Conservation (phyloP, 441 rosid species). For the Metrosideros polymorpha region DNA sequence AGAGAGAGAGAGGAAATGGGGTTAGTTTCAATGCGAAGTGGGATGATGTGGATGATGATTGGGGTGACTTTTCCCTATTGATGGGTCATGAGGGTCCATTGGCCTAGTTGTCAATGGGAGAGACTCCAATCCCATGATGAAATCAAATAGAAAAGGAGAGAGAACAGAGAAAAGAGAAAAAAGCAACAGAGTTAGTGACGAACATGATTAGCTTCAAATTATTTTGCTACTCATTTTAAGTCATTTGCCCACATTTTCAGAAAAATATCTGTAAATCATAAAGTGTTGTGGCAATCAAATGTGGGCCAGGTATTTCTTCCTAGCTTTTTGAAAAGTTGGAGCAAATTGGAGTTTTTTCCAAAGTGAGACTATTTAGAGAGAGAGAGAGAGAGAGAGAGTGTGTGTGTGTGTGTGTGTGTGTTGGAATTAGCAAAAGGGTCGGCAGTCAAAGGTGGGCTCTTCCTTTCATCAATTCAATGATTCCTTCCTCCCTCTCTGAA, state of each 20-base stretch:
- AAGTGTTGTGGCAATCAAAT: slow-evolving; percentile 4
- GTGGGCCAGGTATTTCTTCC: slow-evolving; percentile 11
- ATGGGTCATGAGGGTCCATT: neutral
- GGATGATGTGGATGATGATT: neutral
- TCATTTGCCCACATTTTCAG: slow-evolving; percentile 14
- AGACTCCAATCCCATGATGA: slow-evolving; percentile 21
- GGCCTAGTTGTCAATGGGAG: neutral
- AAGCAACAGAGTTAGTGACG: slow-evolving; percentile 13
- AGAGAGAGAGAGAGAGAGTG: neutral
- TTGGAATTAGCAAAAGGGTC: slow-evolving; percentile 38
- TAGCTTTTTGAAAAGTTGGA: slow-evolving; percentile 30
- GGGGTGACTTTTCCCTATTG: neutral
- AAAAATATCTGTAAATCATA: neutral
- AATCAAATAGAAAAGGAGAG: neutral
- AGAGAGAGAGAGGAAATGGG: neutral
- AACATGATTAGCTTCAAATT: slow-evolving; percentile 30
- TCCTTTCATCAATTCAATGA: slow-evolving; percentile 9
- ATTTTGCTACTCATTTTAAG: neutral
- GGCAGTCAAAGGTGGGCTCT: slow-evolving; percentile 19
- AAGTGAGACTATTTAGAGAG: neutral
- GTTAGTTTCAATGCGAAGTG: neutral
- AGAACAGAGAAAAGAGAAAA: neutral
- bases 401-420: slow-evolving; percentile 10
- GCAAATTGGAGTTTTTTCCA: slow-evolving; percentile 18
- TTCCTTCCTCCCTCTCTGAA: slow-evolving; percentile 18